Base-by-base conservation (phyloP, 78 protist species). In the Creolimax fragrantissima region DNA sequence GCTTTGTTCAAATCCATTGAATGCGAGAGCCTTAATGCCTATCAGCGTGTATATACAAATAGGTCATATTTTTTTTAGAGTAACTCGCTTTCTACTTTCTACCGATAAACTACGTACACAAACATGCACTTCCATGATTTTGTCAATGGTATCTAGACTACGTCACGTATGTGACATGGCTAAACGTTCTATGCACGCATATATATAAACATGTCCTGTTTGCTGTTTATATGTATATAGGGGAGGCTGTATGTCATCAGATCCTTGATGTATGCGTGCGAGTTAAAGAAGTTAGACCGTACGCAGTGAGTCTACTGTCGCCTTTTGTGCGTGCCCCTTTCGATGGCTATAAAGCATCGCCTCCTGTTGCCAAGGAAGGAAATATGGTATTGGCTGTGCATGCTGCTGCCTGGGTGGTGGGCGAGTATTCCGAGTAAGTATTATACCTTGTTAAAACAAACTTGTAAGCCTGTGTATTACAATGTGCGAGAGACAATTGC, bases 401-500 rank as follows among this genome's bases (percentile, higher is more conserved):
- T 42, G 97, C 98, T 1, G 98, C 99, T 2, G 97, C 96, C 24
- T 98, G 95, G 96, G 74, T 97, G 11, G 91, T 89, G 32, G 98
- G 98, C 67, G 99, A 97, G 93, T 97, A 90, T 85, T 6, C 93
- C 32, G 88, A 84, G 45, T 37, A 6, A 24, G 74, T 58, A 24
- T 44, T 58, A 17, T 17, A 11, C 17, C 74, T 17, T 58, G 11
- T 17, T 17, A 11, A 11, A 11, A 11, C 74, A 11, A 11, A 11
- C 74, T 17, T 17, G 39, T 17, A 11, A 11, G 39, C 74, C 74
- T 17, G 39, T 17, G 17, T 32, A 58, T 32, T 32, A 58, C 11
- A 58, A 58, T 11, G 74, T 11, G 74, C 39, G 74, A 17, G 74
- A 17, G 74, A 17, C 39, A 58, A 17, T 32, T 32, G 74, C 32